Evolutionary conservation across 2,329 filamentous ascomycete genomes (phyloP), one percentile per base, ranked within the genome.

Genomic region (Orbilia quercus): DNA sequence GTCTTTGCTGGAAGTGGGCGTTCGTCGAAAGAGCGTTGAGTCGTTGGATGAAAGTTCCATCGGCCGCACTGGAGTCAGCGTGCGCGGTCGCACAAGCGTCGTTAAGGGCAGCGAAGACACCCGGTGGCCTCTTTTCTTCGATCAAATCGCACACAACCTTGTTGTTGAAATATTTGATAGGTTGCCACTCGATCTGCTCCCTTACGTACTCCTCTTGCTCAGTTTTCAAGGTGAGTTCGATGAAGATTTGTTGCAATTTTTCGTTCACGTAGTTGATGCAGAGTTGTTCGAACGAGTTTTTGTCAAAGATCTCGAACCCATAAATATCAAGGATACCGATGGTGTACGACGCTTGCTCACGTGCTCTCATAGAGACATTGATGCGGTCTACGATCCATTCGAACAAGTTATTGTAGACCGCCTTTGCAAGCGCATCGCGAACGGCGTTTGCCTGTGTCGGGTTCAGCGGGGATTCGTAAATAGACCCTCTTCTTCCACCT

Each of bases 251-350:
- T 80, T 99, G 95, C 63, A 99, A 84, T 83, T 99, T 99, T 82
- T 99, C 95, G 82, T 99, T 99, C 82, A 95, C 95, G 79, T 99
- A 99, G 82, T 99, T 99, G 86, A 99, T 99, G 82, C 95, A 99
- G 82, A 99, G 98, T 81, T 99, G 95, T 81, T 99, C 95, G 78
- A 99, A 99, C 0, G 95, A 99, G 83, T 99, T 99, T 85, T 97
- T 98, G 74, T 95, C 94, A 79, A 99, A 99, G 82, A 98, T 95
- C 81, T 99, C 95, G 79, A 99, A 99, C 75, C 94, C 94, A 81
- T 98, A 98, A 77, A 99, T 99, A 91, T 99, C 95, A 75, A 99
- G 87, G 50, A 99, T 96, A 81, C 95, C 95, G 78, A 99, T 99
- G 81, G 99, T 99, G 1, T 91, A 94, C 62, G 84, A 87, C 64